Base-by-base conservation (phyloP, 1,284 basidiomycete species). In the Crepidotus sp. region DNA sequence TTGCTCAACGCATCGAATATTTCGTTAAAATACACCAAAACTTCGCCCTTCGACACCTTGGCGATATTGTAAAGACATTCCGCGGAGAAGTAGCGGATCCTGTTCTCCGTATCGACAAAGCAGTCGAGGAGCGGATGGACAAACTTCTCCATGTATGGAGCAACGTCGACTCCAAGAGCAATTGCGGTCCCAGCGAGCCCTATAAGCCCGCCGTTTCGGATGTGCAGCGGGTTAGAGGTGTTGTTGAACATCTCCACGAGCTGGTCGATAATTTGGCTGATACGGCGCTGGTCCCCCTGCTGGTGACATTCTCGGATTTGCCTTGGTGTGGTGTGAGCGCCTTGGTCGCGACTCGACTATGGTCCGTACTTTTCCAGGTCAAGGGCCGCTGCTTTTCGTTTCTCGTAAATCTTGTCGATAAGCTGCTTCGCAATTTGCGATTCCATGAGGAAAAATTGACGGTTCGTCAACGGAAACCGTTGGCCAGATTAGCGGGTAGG, bases 61-160 rank as follows among this genome's bases (percentile, higher is more conserved):
- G 88, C 86, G 46, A 99, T 96, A 67, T 99, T 99, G 71, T 99
- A 98, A 57, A 98, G 71, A 60, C 91, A 94, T 62, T 98, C 95
- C 48, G 93, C 95, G 5, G 95, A 95, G 70, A 94, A 96, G 65
- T 96, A 96, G 37, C 95, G 78, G 52, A 98, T 91, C 60, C 93
- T 80, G 64, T 90, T 92, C 69, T 98, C 96, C 3, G 86, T 76
- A 63, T 98, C 96, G 51, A 83, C 79, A 63, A 98, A 98, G 66
- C 95, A 98, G 31, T 79, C 77, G n/a, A 98, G 73, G 22, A 98
- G 76, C 1, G 91, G 87, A 26, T 84, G 82, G 25, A 97, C 80
- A 59, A 98, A 96, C 55, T 85, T 85, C 48, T 89, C 86, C 73
- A 98, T 86, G 67, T 95, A 95, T 5, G 90, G 86, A 2, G 93